Evolutionary conservation across 2,329 filamentous ascomycete genomes (phyloP), one percentile per base, ranked within the genome.

Genomic region (Arthrobotrys iridis): DNA sequence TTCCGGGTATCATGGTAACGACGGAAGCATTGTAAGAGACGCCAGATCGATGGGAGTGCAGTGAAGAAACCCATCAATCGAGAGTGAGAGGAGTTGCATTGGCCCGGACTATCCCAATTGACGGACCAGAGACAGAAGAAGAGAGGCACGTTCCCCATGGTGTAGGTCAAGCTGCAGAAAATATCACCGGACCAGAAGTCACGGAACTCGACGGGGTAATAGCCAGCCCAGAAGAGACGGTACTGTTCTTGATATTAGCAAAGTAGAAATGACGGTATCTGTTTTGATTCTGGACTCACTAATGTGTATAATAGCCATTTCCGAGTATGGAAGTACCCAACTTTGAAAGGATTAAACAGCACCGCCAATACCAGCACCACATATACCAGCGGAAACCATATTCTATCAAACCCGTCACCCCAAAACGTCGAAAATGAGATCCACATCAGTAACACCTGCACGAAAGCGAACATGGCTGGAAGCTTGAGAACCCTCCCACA

Each of bases 161-260:
- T 87, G 82, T 99, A 99, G 4, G 93, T 96, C 66, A 96, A 85
- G 1, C 95, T 98, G 82, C 94, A 98, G 82, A 96, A 97, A 86
- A 98, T 97, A 81, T 99, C 95, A 60, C 95, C 95, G 0, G 98
- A 86, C 82, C 97, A 98, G 83, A 99, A 98, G 82, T 99, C 95
- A 70, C 93, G 88, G 81, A 98, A 99, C 81, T 98, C 94, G 57
- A 99, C 95, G 0, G 93, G 93, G 80, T 96, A 97, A 18, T 96
- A 81, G 2, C 93, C 93, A 11, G 94, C 92, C 55, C 94, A 86
- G 62, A 96, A 84, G 15, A 98, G 85, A 75, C 95, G 91, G 87
- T 91, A 96, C 68, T 74, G 15, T 24, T 11, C 3, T 20, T 13
- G 2, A 35, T 35, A 90, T 95, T 77, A 6, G 48, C 20, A n/a